These are phyloP conservation scores for Podila horticola DNA, from an alignment of 192 early-diverging fungal genomes.

Conservation along the genomic window DNA sequence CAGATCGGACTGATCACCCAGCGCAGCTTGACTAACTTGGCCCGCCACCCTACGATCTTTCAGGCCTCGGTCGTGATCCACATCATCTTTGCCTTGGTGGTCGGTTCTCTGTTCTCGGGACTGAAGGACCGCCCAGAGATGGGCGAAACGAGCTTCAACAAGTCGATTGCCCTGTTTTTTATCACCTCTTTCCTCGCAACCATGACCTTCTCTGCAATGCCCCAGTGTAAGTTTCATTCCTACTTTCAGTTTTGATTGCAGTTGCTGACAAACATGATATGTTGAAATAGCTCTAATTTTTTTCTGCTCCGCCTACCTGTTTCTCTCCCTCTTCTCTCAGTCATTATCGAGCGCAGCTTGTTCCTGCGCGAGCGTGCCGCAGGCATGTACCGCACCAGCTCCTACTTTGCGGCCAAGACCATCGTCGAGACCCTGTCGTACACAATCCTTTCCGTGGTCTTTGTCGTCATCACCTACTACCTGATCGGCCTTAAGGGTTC, in stretches of 20 bases:
- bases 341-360: constrained; percentile 73
- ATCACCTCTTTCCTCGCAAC: constrained; percentile 55
- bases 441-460: constrained; percentile 82
- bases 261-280: constrained; percentile 54
- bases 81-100: constrained; percentile 58
- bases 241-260: constrained; percentile 63
- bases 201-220: constrained; percentile 72
- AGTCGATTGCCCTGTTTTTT: constrained; percentile 49
- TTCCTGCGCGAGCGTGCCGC: constrained; percentile 81
- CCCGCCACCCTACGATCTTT: constrained; percentile 70
- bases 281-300: constrained; percentile 36
- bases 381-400: constrained; percentile 74
- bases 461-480: constrained; percentile 85
- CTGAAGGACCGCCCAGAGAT: constrained; percentile 34
- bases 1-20: constrained; percentile 68
- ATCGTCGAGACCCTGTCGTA: constrained; percentile 25
- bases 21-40: constrained; percentile 72
- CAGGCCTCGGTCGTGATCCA: constrained; percentile 65
- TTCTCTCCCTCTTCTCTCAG: constrained; percentile 57
- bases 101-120: constrained; percentile 49
- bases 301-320: constrained; percentile 58
- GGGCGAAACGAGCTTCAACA: constrained; percentile 57
- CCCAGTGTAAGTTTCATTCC: constrained; percentile 64
- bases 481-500: constrained; percentile 84
- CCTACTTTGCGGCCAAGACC: constrained; percentile 78